Evolutionary conservation across 768 basidiomycete species (phyloP), one percentile per base, ranked within the genome.

Genomic region (Tulasnella sp.): DNA sequence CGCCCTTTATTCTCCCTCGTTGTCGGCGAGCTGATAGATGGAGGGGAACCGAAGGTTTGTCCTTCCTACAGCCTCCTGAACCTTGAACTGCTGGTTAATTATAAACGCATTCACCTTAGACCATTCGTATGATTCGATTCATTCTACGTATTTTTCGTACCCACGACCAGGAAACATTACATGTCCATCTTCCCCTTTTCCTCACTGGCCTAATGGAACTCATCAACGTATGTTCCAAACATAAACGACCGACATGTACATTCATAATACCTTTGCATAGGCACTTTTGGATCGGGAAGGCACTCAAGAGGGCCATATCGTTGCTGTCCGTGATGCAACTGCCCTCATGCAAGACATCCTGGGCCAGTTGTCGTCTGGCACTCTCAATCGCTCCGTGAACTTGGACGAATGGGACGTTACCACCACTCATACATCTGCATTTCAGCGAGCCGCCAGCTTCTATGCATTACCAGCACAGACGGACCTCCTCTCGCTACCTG

Each of bases 81-180:
- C n/a, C n/a, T 19, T 11, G 32, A 19, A 12, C 7, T 1, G n/a
- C 19, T 48, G 29, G 8, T 27, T 6, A 19, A 17, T 21, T 1
- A 6, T n/a, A 49, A 17, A 51, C 21, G 42, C 29, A 19, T 34
- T 17, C 42, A 45, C 43, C 4, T 61, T 46, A 91, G 86, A 78
- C 80, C 7, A 74, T 87, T 37, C 71, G 72, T 11, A 77, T 97
- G 66, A 73, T 83, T 0, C 67, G 73, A 6, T 96, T 92, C 69
- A 72, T 94, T 42, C 70, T 97, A 6, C 72, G 72, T 25, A 78
- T 80, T 1, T 85, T 96, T 65, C 76, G 81, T 9, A 66, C 74
- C 1, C 86, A 89, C 63, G 94, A 98, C 62, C 91, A 97, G 60
- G 94, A 96, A 65, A 78, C 87, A 23, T 81, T 79, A 64, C 77